Percentiles rank a stretch among this genome's conserved stretches.
Conservation (phyloP, 2,329 filamentous ascomycete species). For the Chaetomiaceae sp. region DNA sequence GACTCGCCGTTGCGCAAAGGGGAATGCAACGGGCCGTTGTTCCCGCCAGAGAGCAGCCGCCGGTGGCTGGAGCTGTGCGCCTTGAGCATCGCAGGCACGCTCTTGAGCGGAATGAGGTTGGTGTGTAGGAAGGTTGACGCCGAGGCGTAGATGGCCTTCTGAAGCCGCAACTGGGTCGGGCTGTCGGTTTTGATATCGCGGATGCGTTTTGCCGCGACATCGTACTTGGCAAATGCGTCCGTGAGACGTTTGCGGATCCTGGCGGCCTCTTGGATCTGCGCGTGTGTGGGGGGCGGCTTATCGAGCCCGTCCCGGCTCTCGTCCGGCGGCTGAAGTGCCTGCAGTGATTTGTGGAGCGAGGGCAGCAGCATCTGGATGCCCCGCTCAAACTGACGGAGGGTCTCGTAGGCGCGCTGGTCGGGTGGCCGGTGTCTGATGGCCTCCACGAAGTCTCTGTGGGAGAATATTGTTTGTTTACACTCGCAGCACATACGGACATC, state of each 20-base stretch:
- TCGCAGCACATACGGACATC: conserved; percentile 91
- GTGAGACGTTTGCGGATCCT: conserved; percentile 87
- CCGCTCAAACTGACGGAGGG: conserved; percentile 78
- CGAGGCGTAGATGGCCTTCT: conserved; percentile 76
- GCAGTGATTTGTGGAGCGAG: conserved; percentile 73
- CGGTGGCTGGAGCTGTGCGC: conserved; percentile 35
- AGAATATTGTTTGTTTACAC: conserved; percentile 61
- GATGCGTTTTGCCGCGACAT: conserved; percentile 72
- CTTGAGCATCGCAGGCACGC: conserved; percentile 61
- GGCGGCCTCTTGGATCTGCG: conserved; percentile 77
- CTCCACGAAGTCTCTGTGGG: conserved; percentile 69
- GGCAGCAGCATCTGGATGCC: conserved; percentile 79
- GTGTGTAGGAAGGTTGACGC: conserved; percentile 79
- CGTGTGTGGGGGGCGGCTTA: conserved; percentile 46
- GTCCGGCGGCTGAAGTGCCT: conserved; percentile 59
- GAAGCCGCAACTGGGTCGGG: conserved; percentile 66
- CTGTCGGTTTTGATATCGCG: conserved; percentile 72
- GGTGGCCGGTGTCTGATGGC: conserved; percentile 64
- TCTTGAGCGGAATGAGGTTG: conserved; percentile 85
- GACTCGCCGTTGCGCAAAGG: conserved; percentile 47
- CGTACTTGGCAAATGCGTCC: conserved; percentile 85
- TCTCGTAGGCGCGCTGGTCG: conserved; percentile 76
- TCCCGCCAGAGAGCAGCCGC: conserved; percentile 27
- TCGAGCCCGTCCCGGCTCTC: conserved; percentile 34
- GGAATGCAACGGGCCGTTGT: conserved; percentile 25